Base-by-base conservation (phyloP, 495 filamentous ascomycete genomes). In the Mytilinidion resinicola region DNA sequence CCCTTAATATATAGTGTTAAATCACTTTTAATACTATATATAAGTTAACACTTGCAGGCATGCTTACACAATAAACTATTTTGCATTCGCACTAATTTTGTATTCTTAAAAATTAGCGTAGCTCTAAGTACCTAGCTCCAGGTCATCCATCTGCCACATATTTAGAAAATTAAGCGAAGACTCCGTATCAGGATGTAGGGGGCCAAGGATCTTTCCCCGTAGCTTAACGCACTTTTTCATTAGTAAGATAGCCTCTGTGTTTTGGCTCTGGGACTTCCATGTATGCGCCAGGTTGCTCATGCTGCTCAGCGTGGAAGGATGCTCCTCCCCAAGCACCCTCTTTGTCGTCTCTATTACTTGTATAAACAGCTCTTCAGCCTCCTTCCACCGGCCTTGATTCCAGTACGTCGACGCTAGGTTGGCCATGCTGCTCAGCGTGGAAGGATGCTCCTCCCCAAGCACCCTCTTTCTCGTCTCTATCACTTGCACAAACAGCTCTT, bases 341-440 rank as follows among this genome's bases (percentile, higher is more conserved):
- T 50, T 30, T 44, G 3, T n/a, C 8, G 41, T 8, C 41, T 44
- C 41, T 19, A 44, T 3, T 2, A 44, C 41, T 50, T 15, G 20
- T 10, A 4, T 20, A 50, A 50, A 50, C 46, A 50, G 11, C 46
- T 50, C 46, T 50, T 50, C 46, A 20, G 46, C 46, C 46, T 50
- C 20, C 10, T 50, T 50, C 11, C 3, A 50, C 25, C 46, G 46
- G 3, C 46, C 46, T 48, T 48, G 17, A 48, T 48, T 48, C 17
- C 8, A 9, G 14, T 39, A 39, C n/a, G n/a, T n/a, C n/a, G n/a
- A n/a, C n/a, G n/a, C n/a, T n/a, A n/a, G n/a, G n/a, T n/a, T n/a
- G n/a, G n/a, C n/a, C n/a, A n/a, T n/a, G n/a, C n/a, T n/a, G n/a
- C n/a, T n/a, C n/a, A n/a, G n/a, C n/a, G n/a, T n/a, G n/a, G n/a